phyloP scores from a whole-genome alignment of 2,329 filamentous ascomycete genomes.

The Fusarium abutilonis region DNA sequence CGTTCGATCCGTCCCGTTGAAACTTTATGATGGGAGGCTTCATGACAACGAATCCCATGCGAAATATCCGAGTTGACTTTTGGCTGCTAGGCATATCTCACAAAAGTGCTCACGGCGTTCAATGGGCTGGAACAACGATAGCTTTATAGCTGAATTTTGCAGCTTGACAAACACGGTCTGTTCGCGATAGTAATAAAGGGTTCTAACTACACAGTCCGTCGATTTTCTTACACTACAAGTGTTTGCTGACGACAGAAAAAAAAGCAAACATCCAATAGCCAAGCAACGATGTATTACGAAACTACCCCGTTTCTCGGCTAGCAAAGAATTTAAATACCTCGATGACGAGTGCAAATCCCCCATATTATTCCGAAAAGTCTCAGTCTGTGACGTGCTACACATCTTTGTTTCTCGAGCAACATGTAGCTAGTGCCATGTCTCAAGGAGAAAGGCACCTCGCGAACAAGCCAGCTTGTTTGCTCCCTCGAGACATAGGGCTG shows the following conservation, averaged over 20 bases:
- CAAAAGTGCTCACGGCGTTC: background rate
- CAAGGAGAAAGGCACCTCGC: constrained; percentile 5
- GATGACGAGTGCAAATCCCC: constrained; percentile 35
- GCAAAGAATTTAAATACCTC: constrained; percentile 11
- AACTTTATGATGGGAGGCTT: constrained; percentile 3
- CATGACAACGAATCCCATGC: background rate
- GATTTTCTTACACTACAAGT: background rate
- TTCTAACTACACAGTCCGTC: too few species aligned
- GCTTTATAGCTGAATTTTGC: too few species aligned
- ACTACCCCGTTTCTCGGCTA: constrained; percentile 17
- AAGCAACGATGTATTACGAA: background rate
- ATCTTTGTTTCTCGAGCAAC: constrained; percentile 35
- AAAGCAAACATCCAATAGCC: constrained; percentile 8
- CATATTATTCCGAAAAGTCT: background rate
- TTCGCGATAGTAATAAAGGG: too few species aligned
- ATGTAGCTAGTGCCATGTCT: constrained; percentile 1
- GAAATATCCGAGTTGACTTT: constrained; percentile 2
- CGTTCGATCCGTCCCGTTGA: constrained; percentile 13
- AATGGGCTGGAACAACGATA: too few species aligned
- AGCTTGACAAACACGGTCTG: too few species aligned
- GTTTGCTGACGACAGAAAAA: background rate
- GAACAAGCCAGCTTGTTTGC: background rate
- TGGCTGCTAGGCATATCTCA: background rate
- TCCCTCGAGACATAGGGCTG: constrained; percentile 12
- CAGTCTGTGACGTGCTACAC: constrained; percentile 32